Percentiles rank a stretch among this genome's conserved stretches.
These are phyloP conservation scores for Thelephora terrestris DNA, from an alignment of 1,284 basidiomycete species.

Conservation along the genomic window DNA sequence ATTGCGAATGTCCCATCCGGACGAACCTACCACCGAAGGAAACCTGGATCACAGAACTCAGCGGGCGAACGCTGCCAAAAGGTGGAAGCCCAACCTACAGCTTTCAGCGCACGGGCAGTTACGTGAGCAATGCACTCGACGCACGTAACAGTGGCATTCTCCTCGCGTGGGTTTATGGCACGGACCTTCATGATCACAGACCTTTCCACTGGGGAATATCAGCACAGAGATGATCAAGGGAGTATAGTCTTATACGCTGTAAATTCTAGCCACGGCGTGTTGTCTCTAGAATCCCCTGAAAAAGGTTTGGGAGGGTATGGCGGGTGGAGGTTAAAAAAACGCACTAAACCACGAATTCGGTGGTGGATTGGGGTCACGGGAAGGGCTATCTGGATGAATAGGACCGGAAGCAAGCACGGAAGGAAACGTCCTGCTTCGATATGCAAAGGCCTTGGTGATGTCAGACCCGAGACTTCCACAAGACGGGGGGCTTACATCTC, in stretches of 20 bases:
- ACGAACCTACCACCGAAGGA: no score
- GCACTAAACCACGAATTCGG: not conserved
- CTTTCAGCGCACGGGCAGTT: conserved; percentile 7
- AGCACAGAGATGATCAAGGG: not conserved
- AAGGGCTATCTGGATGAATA: no score
- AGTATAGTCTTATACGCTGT: not conserved
- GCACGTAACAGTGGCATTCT: conserved; percentile 1
- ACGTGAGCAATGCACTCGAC: conserved; percentile 7
- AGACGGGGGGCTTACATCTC: conserved; percentile 22
- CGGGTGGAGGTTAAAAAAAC: not conserved
- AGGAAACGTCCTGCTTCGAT: conserved; percentile 14
- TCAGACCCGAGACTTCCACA: conserved; percentile 1
- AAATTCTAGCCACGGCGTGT: not conserved
- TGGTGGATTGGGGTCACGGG: not conserved
- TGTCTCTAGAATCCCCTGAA: no score
- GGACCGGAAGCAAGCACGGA: not conserved
- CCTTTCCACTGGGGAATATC: not conserved
- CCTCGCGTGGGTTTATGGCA: not conserved
- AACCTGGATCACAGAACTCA: no score
- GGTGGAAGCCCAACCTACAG: conserved; percentile 3
- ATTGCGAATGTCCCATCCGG: no score
- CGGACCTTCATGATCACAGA: conserved; percentile 3
- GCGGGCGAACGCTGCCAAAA: no score
- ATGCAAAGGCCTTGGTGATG: conserved; percentile 18
- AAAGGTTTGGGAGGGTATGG: no score